These are phyloP conservation scores for Sporothrix schenckii DNA, from an alignment of 2,329 filamentous ascomycete genomes.

Conservation along the genomic window DNA sequence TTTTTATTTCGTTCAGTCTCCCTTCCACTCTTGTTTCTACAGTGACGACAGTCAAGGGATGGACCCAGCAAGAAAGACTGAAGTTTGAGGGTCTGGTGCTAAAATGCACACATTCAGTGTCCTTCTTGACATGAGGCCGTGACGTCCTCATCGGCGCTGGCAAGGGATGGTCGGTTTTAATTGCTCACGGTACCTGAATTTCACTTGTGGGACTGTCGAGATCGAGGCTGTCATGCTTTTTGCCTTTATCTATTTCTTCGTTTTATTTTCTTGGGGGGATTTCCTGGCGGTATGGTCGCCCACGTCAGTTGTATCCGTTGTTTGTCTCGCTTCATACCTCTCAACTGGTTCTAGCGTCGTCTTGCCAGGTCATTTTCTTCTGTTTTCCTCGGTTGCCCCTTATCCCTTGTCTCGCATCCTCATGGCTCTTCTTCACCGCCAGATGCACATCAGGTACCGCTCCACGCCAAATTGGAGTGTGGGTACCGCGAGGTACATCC, in stretches of 20 bases:
- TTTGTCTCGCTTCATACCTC: conserved; percentile 8
- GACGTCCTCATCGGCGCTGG: not conserved
- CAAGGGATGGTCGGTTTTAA: conserved; percentile 8
- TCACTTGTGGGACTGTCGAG: not conserved
- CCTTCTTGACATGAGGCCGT: not conserved
- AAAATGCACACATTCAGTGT: not conserved
- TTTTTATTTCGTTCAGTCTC: not conserved
- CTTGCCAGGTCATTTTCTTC: not conserved
- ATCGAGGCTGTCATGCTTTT: not conserved
- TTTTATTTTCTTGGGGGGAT: not conserved
- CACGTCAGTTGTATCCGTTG: conserved; percentile 16
- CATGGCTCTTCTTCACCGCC: conserved; percentile 32
- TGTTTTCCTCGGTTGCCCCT: not conserved
- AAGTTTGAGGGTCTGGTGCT: not conserved
- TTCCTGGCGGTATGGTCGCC: not conserved
- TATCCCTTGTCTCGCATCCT: conserved; percentile 30
- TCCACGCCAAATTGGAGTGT: not conserved
- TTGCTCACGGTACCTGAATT: conserved; percentile 15
- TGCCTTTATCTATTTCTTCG: not conserved
- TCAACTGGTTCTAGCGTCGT: conserved; percentile 21
- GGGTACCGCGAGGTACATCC: not conserved
- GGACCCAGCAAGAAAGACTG: not conserved
- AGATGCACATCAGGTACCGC: conserved; percentile 16
- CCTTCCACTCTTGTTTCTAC: conserved; percentile 29
- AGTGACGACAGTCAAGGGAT: conserved; percentile 28